These are phyloP conservation scores for Talaromyces atroroseus DNA, from an alignment of 2,329 filamentous ascomycete species.

Conservation along the genomic window DNA sequence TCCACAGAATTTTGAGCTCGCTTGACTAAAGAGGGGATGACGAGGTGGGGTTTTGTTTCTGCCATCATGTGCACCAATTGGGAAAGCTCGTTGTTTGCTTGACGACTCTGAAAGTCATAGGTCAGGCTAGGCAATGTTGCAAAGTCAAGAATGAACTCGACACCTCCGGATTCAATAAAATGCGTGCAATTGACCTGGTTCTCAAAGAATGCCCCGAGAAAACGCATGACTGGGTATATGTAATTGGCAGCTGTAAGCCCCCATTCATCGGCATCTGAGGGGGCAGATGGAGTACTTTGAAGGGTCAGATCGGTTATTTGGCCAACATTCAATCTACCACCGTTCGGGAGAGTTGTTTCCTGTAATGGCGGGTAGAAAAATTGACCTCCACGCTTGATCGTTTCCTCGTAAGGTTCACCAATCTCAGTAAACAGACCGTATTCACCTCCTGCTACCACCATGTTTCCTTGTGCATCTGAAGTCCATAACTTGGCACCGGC, in stretches of 20 bases:
- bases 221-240: slow-evolving; percentile 68
- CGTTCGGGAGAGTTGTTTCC: slow-evolving; percentile 31
- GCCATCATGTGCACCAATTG: slow-evolving; percentile 71
- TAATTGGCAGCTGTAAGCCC: slow-evolving; percentile 60
- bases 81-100: slow-evolving; percentile 64
- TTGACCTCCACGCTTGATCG: slow-evolving; percentile 12
- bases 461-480: slow-evolving; percentile 53
- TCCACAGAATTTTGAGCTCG: slow-evolving; percentile 67
- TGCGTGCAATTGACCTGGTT: slow-evolving; percentile 66
- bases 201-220: slow-evolving; percentile 69
- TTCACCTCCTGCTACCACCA: slow-evolving; percentile 55
- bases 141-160: slow-evolving; percentile 78
- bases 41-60: slow-evolving; percentile 72
- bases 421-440: slow-evolving; percentile 31
- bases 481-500: slow-evolving; percentile 76
- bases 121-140: slow-evolving; percentile 76
- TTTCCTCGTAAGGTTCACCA: slow-evolving; percentile 23
- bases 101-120: slow-evolving; percentile 62
- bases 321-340: slow-evolving; percentile 29
- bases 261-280: slow-evolving; percentile 42
- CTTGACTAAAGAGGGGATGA: slow-evolving; percentile 73
- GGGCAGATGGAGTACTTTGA: slow-evolving; percentile 14
- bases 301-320: slow-evolving; percentile 23
- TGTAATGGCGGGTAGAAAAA: slow-evolving; percentile 15
- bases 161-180: slow-evolving; percentile 73